phyloP scores from a whole-genome alignment of 305 asterid genomes.

The Plantago coronopus region DNA sequence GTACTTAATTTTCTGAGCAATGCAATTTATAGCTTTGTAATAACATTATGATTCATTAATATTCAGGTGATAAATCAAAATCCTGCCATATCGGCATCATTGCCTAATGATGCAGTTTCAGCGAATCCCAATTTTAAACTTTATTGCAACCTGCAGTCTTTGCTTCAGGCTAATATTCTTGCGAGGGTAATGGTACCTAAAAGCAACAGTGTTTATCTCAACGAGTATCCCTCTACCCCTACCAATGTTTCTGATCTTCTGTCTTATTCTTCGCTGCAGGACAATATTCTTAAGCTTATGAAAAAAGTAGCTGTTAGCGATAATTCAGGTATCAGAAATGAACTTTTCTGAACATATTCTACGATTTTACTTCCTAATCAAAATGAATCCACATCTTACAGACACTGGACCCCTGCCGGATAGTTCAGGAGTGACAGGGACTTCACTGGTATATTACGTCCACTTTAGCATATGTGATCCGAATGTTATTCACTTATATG shows the following conservation, averaged over 20 bases:
- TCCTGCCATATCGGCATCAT: conserved; percentile 34
- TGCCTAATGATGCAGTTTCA: conserved; percentile 44
- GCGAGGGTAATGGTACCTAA: conserved; percentile 62
- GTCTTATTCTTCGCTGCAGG: conserved; percentile 39
- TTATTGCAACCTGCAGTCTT: conserved; percentile 52
- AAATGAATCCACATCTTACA: conserved; percentile 31
- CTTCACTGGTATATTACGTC: conserved; percentile 52
- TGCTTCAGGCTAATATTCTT: conserved; percentile 62
- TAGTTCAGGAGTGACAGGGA: conserved; percentile 42
- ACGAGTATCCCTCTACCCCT: conserved; percentile 12
- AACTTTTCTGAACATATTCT: conserved; percentile 10
- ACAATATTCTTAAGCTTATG: conserved; percentile 59
- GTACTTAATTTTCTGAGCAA: no score
- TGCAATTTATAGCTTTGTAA: conserved; percentile 14
- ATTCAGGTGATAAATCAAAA: conserved; percentile 57
- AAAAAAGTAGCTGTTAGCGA: conserved; percentile 62
- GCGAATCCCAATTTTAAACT: conserved; percentile 40
- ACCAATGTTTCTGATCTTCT: conserved; percentile 16
- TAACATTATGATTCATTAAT: conserved; percentile 21
- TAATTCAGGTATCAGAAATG: conserved; percentile 44
- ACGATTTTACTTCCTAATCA: conserved; percentile 14
- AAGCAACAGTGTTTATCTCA: conserved; percentile 5
- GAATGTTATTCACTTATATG: conserved; percentile 9
- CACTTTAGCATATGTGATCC: conserved; percentile 9
- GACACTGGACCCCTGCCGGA: conserved; percentile 39